Evolutionary conservation across 345 rosid genomes (phyloP).

Genomic region (Arabis alpina): DNA sequence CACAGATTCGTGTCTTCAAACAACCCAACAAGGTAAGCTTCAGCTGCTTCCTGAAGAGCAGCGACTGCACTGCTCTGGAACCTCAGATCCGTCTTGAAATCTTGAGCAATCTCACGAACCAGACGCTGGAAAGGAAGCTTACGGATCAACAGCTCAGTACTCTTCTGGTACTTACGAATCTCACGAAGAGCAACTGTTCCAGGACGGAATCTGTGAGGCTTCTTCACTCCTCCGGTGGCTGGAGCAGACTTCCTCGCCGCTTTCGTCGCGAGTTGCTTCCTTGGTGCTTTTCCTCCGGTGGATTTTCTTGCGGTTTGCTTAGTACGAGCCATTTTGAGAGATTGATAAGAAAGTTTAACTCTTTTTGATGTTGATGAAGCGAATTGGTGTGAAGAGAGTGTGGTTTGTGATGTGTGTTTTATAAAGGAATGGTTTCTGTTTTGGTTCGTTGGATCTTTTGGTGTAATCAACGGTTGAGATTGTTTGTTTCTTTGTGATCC

Average conservation of each 20-base stretch:
- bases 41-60: constrained; percentile 63
- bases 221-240: constrained; percentile 73
- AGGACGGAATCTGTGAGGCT: constrained; percentile 51
- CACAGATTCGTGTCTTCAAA: constrained; percentile 64
- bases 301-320: constrained; percentile 71
- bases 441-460: constrained; percentile 27
- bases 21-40: constrained; percentile 58
- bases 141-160: constrained; percentile 37
- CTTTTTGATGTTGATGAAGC: constrained; percentile 1
- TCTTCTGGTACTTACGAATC: constrained; percentile 41
- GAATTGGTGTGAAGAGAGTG: background rate
- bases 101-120: constrained; percentile 68
- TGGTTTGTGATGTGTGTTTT: constrained; percentile 14
- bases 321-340: constrained; percentile 54
- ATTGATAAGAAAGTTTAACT: too few species aligned
- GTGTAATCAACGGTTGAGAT: constrained; percentile 5
- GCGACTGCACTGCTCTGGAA: constrained; percentile 66
- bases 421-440: background rate
- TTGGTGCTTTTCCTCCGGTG: constrained; percentile 66
- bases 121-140: constrained; percentile 38
- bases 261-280: constrained; percentile 65
- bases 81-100: constrained; percentile 69
- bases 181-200: constrained; percentile 37
- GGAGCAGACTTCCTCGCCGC: constrained; percentile 69
- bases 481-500: background rate